These are phyloP conservation scores for Fraxinus albicans DNA, from an alignment of 305 asterid species.

Conservation along the genomic window DNA sequence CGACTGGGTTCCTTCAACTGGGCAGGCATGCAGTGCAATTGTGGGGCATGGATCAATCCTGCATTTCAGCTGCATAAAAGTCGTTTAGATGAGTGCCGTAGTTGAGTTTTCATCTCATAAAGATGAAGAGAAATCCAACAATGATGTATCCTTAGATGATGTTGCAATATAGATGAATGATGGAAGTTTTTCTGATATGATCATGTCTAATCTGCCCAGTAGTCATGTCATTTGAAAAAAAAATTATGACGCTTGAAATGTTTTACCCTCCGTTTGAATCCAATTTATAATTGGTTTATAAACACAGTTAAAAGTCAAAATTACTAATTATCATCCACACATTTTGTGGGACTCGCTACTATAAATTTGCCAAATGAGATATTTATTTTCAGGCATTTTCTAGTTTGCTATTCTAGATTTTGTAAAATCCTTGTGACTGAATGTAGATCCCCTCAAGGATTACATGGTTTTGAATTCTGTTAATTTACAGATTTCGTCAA, in stretches of 20 bases:
- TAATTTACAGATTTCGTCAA: background rate
- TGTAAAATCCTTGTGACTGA: background rate
- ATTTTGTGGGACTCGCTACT: background rate
- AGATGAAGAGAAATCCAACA: background rate
- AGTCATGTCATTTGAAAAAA: background rate
- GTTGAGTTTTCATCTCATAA: conserved; percentile 25
- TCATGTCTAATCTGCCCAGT: background rate
- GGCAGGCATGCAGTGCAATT: conserved; percentile 96
- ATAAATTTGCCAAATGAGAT: background rate
- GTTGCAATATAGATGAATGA: background rate
- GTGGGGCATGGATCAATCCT: conserved; percentile 86
- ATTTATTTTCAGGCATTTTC: background rate
- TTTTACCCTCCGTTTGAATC: background rate
- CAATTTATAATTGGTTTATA: background rate
- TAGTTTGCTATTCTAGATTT: background rate
- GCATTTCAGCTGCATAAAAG: conserved; percentile 94
- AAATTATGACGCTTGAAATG: background rate
- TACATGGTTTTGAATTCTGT: background rate
- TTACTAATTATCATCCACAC: background rate
- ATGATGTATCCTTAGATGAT: background rate
- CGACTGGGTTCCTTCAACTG: conserved; percentile 81
- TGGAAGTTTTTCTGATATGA: background rate
- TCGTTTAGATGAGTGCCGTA: conserved; percentile 66
- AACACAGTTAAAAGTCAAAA: background rate
- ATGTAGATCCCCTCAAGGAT: background rate